Base-by-base conservation (phyloP, 2,329 filamentous ascomycete species). In the Botrytis elliptica region DNA sequence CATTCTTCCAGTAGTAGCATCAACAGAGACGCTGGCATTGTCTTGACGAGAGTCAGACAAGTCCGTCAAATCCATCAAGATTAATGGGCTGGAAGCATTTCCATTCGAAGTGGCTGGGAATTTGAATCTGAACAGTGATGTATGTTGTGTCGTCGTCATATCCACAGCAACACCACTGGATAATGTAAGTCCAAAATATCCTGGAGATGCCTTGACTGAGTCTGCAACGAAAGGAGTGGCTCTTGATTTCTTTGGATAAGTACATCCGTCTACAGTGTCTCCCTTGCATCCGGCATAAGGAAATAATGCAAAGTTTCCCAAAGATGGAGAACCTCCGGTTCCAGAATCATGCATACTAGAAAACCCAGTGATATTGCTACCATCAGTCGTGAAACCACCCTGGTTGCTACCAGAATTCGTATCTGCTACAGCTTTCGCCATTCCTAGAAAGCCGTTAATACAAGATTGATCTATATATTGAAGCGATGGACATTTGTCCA, bases 231-330 rank as follows among this genome's bases (percentile, higher is more conserved):
- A 20, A 75, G 77, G 70, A 66, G 82, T 75, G 79, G 85, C 75
- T 81, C 87, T 83, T 14, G 71, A 49, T 49, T 75, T 80, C 77
- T 88, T 88, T n/a, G 87, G 86, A 78, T 88, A 93, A 9, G 82
- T 84, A 80, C 91, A 93, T 7, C 84, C 83, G 77, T 92, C 84
- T 69, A 93, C 82, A 62, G 90, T 87, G 73, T 92, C 88, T 14
- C 84, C 85, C 0, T 86, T 84, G 76, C 92, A 94, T 59, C 84
- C 83, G 7, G 86, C 82, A 75, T 92, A 91, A 0, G 91, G 86
- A 75, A 94, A 93, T 1, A 94, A 83, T 0, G 92, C 89, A 74
- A 94, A 94, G 78, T 93, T 93, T 25, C 92, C 92, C 10, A 93
- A 82, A 2, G 90, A 93, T 0, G 91, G 88, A 0, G 83, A 77